Base-by-base conservation (phyloP, 257 asterid genomes). In the Ballota nigra region DNA sequence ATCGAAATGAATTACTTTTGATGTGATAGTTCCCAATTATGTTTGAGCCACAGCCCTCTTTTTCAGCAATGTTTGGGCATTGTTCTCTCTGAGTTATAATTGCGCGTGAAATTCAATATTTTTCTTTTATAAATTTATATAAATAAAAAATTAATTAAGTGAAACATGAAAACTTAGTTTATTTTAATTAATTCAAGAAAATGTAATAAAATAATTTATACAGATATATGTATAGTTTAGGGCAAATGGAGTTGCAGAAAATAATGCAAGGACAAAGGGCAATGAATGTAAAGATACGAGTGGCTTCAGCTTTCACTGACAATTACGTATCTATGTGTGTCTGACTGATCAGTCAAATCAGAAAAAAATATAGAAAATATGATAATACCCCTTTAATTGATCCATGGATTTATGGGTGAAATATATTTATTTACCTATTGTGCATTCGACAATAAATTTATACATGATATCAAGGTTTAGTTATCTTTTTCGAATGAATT, bases 271-370 rank as follows among this genome's bases (percentile, higher is more conserved):
- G 82, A 79, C 77, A 85, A 83, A 78, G 57, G 47, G 63, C 68
- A 62, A 68, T 49, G 77, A 76, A 81, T 79, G 77, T 68, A 75
- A 81, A 75, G 83, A 79, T 73, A 28, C 65, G 60, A 75, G 40
- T 79, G 85, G 68, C 70, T 71, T 83, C 75, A 55, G 79, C 70
- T 61, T 73, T 75, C 74, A 57, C 78, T 85, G 90, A 78, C 89
- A 81, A 76, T 76, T 74, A 83, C 89, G 86, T 69, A 89, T 81
- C 83, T 80, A 82, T 78, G 67, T 78, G 80, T 74, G 74, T 80
- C 84, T 80, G 84, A 75, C 70, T 67, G 92, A 81, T 77, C 73
- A 51, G 93, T 89, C 94, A 87, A 81, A 84, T 89, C 93, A 81
- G 10, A 12, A 69, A 34, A 43, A 13, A 24, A 66, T 53, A 24